phyloP scores from a whole-genome alignment of 1,284 basidiomycete genomes.

The Irpex sp. region DNA sequence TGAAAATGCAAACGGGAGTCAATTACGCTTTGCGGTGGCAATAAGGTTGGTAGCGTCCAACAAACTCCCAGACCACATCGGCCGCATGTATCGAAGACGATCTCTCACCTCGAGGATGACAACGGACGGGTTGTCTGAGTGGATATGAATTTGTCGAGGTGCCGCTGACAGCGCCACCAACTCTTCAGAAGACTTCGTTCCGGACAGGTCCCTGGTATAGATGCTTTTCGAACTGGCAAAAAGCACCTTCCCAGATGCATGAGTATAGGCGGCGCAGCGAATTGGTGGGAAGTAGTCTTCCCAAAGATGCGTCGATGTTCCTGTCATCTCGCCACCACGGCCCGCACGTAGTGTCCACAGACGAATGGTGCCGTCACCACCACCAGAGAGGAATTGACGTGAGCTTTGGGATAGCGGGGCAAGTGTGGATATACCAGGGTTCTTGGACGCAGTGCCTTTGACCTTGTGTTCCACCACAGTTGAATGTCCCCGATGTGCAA shows the following conservation, averaged over 20 bases:
- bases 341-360: conserved; percentile 30
- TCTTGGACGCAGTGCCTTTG: conserved; percentile 18
- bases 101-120: conserved; percentile 44
- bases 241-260: conserved; percentile 27
- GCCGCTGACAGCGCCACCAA: conserved; percentile 31
- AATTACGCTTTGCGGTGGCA: neutral
- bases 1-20: neutral
- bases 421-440: conserved; percentile 36
- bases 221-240: conserved; percentile 29
- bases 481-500: conserved; percentile 23
- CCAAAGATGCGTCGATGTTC: conserved; percentile 21
- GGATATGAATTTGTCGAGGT: conserved; percentile 44
- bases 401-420: conserved; percentile 26
- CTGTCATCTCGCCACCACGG: conserved; percentile 5
- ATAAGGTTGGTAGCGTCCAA: conserved; percentile 2
- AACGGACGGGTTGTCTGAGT: conserved; percentile 38
- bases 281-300: conserved; percentile 27
- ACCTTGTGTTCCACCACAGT: conserved; percentile 21
- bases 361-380: conserved; percentile 38
- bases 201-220: conserved; percentile 22
- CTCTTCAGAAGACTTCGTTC: conserved; percentile 27
- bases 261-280: conserved; percentile 33
- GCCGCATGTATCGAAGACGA: conserved; percentile 6
- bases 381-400: conserved; percentile 40
- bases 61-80: neutral